Evolutionary conservation across 2,329 filamentous ascomycete species (phyloP), one percentile per base, ranked within the genome.

Genomic region (Neopestalotiopsis clavispora): DNA sequence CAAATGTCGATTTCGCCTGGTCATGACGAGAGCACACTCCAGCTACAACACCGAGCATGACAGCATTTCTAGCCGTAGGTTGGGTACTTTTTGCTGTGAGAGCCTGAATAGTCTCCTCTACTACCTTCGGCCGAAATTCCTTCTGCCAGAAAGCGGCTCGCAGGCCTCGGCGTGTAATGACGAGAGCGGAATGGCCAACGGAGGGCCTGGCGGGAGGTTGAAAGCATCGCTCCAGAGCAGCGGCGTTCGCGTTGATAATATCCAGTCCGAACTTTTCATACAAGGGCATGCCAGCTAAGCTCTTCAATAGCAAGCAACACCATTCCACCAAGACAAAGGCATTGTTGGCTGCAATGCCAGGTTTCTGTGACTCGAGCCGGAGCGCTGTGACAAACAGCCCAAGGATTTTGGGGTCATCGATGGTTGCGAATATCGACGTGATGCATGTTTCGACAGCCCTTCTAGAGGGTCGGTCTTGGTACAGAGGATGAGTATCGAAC

Each of bases 251-350:
- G 42, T 88, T 80, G 34, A 97, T 82, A 57, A 96, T 82, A 42
- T 94, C 90, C 72, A 85, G 76, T 66, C 89, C 88, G 78, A 90
- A 90, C 75, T 84, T 84, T 65, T 89, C 87, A 91, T 90, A 94
- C 58, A 88, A 79, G 10, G 86, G 77, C 17, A 87, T 88, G 62
- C 86, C 86, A 40, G 88, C 88, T 32, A 94, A 84, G 69, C 91
- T 86, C 75, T 95, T 90, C 73, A 97, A 87, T 65, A 98, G 82
- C 69, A 95, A 80, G 69, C 92, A 92, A 79, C 91, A 94, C 95
- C 95, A 99, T 80, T 97, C 94, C 14, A 96, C 87, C 73, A 99
- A 84, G 63, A 97, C 94, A 78, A 98, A 97, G 4, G 94, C 93
- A 80, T 90, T 97, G 58, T 87, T 89, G 17, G 92, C 84, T 40